Conservation (phyloP, 345 rosid species). For the Brassica juncea region DNA sequence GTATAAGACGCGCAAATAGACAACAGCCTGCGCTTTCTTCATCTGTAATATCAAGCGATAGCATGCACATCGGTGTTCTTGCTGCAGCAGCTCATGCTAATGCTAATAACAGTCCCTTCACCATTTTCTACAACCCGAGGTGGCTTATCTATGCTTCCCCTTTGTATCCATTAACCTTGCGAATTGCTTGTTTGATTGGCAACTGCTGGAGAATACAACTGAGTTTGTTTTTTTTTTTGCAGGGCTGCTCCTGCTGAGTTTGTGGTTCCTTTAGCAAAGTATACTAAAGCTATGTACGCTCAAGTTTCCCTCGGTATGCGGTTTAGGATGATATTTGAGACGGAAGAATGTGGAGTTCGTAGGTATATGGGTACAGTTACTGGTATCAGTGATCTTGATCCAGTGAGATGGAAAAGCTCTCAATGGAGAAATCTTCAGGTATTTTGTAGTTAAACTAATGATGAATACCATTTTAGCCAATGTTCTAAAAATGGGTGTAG, state of each 20-base stretch:
- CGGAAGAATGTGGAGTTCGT: slow-evolving; percentile 93
- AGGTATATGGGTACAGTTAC: slow-evolving; percentile 97
- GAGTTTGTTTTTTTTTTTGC: slow-evolving; percentile 25
- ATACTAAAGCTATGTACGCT: slow-evolving; percentile 78
- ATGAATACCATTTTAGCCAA: background rate
- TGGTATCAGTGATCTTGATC: slow-evolving; percentile 82
- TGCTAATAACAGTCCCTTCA: slow-evolving; percentile 87
- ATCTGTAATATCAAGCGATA: slow-evolving; percentile 93
- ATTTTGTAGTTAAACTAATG: slow-evolving; percentile 20
- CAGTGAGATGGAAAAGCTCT: slow-evolving; percentile 87
- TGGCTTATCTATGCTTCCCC: slow-evolving; percentile 26
- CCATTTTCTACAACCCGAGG: slow-evolving; percentile 96
- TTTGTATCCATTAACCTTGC: background rate
- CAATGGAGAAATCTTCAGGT: slow-evolving; percentile 99
- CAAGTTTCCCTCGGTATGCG: slow-evolving; percentile 96
- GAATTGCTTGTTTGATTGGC: background rate
- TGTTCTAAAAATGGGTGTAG: no score
- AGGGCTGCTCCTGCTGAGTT: slow-evolving; percentile 98
- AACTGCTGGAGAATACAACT: slow-evolving; percentile 29
- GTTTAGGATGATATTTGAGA: slow-evolving; percentile 97
- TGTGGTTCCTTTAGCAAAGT: slow-evolving; percentile 95
- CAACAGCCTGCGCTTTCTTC: slow-evolving; percentile 94
- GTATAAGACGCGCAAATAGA: slow-evolving; percentile 82
- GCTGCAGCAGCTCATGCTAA: slow-evolving; percentile 99
- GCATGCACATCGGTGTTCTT: slow-evolving; percentile 99